Evolutionary conservation across 1,139 yeast genomes (phyloP), one percentile per base, ranked within the genome.

Genomic region (Kurtzmaniella natalensis): DNA sequence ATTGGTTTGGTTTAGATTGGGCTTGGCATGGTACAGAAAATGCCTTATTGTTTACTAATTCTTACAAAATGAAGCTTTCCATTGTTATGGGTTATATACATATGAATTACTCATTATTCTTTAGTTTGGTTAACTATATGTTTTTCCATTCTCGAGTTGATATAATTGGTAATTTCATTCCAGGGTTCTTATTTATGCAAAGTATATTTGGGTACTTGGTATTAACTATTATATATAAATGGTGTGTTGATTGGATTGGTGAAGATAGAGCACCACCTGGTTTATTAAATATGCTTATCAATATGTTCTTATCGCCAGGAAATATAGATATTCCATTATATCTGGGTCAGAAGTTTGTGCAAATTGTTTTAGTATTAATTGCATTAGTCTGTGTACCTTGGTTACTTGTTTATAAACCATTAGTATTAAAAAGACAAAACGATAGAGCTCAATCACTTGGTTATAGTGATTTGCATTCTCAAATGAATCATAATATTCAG

Each of bases 11-110:
- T 37, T 57, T 92, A 31, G 99, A 92, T 59, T 86, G 87, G 63
- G 85, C 82, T 11, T 92, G 99, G 99, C 98, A 92, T 55, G 96
- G 96, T 2, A 76, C 97, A 25, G 97, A 92, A 41, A 94, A 94
- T 60, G 84, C 82, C 42, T 70, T 92, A 50, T 64, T 92, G 37
- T 92, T 92, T 60, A 79, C 95, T 33, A 92, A 92, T 59, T 88
- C 97, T 1, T 89, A 86, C 64, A 92, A 92, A 66, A 92, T 92
- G 99, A 92, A 92, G 55, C 65, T 92, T 41, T 88, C 97, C 2
- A 84, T 92, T 40, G 68, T 94, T 46, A 85, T 92, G 94, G 99
- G 99, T 10, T 89, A 83, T 56, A 70, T 76, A 27, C 99, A 92
- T 59, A 92, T 92, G 99, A 76, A 88, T 28, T 92, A 92, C 60